A percentile compares a stretch with the other conserved stretches of the same genome.
Evolutionary conservation across 805 yeast genomes (phyloP).

Genomic region (Candida boleticola): DNA sequence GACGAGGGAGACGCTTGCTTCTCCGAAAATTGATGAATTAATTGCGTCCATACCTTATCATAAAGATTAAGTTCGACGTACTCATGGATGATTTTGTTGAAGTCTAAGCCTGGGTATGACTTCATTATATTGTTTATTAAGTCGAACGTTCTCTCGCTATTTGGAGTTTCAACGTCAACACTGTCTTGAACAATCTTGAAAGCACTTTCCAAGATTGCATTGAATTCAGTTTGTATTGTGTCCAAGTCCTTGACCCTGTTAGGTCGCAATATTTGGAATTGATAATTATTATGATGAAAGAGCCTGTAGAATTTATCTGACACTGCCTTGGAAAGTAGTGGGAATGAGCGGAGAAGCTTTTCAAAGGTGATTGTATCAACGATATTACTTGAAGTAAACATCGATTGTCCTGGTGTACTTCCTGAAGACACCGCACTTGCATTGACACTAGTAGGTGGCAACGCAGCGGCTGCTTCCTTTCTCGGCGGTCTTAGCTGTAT

Average conservation of each 20-base stretch:
- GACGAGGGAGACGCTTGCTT: not conserved
- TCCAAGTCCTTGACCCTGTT: slow-evolving; percentile 25
- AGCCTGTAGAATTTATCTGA: slow-evolving; percentile 36
- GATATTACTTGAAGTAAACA: not conserved
- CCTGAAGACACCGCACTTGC: not conserved
- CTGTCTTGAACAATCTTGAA: slow-evolving; percentile 37
- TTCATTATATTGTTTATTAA: slow-evolving; percentile 27
- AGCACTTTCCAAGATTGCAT: slow-evolving; percentile 32
- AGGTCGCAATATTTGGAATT: slow-evolving; percentile 28
- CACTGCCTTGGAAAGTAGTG: slow-evolving; percentile 38
- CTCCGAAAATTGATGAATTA: slow-evolving; percentile 32
- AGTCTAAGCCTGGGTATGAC: slow-evolving; percentile 41
- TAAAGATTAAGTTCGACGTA: slow-evolving; percentile 71
- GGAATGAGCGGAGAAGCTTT: slow-evolving; percentile 34
- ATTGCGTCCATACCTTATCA: slow-evolving; percentile 61
- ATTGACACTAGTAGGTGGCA: not conserved
- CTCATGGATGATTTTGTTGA: slow-evolving; percentile 56
- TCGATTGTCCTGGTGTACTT: no score
- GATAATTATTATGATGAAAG: slow-evolving; percentile 40
- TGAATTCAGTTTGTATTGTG: slow-evolving; percentile 29
- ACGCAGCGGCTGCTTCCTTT: not conserved
- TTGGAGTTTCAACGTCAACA: slow-evolving; percentile 30
- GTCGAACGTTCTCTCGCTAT: slow-evolving; percentile 33
- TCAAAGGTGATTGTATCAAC: slow-evolving; percentile 28
- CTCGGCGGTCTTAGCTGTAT: not conserved